Evolutionary conservation across 1,284 basidiomycete genomes (phyloP), one percentile per base, ranked within the genome.

Genomic region (Cryptococcus sp.): DNA sequence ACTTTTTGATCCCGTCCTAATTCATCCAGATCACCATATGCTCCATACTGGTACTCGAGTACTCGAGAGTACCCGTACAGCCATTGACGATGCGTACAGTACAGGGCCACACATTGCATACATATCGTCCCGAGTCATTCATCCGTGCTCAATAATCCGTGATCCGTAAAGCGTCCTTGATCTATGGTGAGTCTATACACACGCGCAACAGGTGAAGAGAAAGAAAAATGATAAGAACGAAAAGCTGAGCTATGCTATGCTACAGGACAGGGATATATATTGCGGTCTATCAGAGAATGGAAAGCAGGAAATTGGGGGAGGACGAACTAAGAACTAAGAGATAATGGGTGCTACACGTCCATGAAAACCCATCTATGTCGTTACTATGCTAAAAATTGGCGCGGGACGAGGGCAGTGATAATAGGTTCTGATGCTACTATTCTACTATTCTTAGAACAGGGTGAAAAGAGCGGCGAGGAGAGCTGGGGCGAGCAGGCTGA

Each of bases 351-450:
- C 10, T 51, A 20, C 39, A 20, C 19, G 40, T 39, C 38, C 7
- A 42, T 16, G 45, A 30, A 20, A 39, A 50, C 41, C 52, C 57
- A 58, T 58, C 57, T 58, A 57, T 54, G 30, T 35, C 30, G 30
- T 35, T 35, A 35, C 55, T 48, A 57, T 57, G 55, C 50, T 61
- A 38, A 4, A 22, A 27, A 16, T 15, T 40, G 19, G 38, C 48
- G 30, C 30, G 15, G 30, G 35, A n/a, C n/a, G n/a, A n/a, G n/a
- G n/a, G n/a, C n/a, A n/a, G n/a, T 25, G 25, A 25, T 25, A 6
- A 25, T 25, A 3, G 25, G 25, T 3, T 25, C 6, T 3, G 25
- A 25, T 25, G 6, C 25, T 25, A 3, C 6, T 25, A 25, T 25
- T 25, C 25, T n/a, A n/a, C 19, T 42, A 16, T 25, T 7, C 17